These are phyloP conservation scores for Camelina laxa DNA, from an alignment of 345 rosid species.

Conservation along the genomic window DNA sequence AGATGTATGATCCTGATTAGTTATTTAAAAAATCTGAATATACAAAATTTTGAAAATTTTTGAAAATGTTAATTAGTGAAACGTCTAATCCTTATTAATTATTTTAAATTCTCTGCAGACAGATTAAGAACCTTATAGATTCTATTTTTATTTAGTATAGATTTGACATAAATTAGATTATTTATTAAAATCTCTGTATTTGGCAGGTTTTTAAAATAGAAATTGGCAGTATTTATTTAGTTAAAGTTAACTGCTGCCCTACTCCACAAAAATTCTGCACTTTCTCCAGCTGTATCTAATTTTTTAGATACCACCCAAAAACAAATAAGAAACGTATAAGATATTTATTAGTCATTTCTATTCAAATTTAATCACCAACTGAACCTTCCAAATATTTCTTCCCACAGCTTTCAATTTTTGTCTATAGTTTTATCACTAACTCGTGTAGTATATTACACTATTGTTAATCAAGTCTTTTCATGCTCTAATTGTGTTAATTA, in stretches of 20 bases:
- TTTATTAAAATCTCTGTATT: too few species aligned
- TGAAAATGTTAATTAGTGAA: too few species aligned
- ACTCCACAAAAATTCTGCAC: not conserved
- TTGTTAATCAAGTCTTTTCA: not conserved
- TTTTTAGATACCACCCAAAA: not conserved
- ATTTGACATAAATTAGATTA: too few species aligned
- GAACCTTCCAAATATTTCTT: constrained; percentile 10
- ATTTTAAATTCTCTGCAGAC: too few species aligned
- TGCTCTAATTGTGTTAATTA: not conserved
- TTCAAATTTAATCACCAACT: constrained; percentile 8
- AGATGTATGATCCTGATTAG: too few species aligned
- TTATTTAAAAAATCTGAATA: too few species aligned
- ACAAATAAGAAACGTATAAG: not conserved
- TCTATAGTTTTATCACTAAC: not conserved
- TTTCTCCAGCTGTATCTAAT: constrained; percentile 22
- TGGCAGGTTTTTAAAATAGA: too few species aligned
- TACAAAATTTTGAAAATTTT: too few species aligned
- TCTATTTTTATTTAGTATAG: too few species aligned
- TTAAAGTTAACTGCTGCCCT: not conserved
- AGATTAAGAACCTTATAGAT: too few species aligned
- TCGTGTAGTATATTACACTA: not conserved
- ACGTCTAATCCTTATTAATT: too few species aligned
- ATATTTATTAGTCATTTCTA: not conserved
- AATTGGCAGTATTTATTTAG: too few species aligned
- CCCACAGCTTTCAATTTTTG: not conserved